Conservation (phyloP, 495 filamentous ascomycete species). For the Penicillium waksmanii region DNA sequence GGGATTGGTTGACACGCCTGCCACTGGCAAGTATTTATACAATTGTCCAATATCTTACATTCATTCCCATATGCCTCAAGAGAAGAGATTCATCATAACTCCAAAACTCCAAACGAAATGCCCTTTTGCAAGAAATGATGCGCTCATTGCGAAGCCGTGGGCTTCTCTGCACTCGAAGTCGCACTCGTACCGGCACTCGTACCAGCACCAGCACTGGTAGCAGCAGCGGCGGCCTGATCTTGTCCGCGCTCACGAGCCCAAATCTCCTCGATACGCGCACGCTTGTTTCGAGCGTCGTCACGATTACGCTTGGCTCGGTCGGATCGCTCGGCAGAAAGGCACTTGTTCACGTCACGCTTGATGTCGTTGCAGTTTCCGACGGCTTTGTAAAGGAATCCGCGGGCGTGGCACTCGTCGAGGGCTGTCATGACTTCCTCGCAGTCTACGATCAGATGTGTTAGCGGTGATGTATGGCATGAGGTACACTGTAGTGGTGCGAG, state of each 20-base stretch:
- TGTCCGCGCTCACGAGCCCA: slow-evolving; percentile 68
- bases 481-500: neutral
- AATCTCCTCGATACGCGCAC: slow-evolving; percentile 65
- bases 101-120: neutral
- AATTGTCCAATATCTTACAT: neutral
- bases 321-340: slow-evolving; percentile 75
- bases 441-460: slow-evolving; percentile 51
- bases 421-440: slow-evolving; percentile 92
- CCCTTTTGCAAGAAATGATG: slow-evolving; percentile 1
- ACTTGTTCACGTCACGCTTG: slow-evolving; percentile 80
- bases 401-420: slow-evolving; percentile 93
- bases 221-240: slow-evolving; percentile 18
- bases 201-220: neutral
- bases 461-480: neutral
- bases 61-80: neutral
- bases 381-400: slow-evolving; percentile 86
- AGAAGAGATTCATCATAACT: slow-evolving; percentile 20
- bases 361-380: slow-evolving; percentile 86
- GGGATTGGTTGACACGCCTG: no score
- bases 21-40: no score
- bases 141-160: slow-evolving; percentile 21
- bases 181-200: neutral
- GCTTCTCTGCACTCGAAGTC: no score
- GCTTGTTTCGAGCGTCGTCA: slow-evolving; percentile 68
- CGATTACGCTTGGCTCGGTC: slow-evolving; percentile 79